Evolutionary conservation across 352 stramenopile genomes (phyloP), one percentile per base, ranked within the genome.

Genomic region (Phytopythium oedochilum): DNA sequence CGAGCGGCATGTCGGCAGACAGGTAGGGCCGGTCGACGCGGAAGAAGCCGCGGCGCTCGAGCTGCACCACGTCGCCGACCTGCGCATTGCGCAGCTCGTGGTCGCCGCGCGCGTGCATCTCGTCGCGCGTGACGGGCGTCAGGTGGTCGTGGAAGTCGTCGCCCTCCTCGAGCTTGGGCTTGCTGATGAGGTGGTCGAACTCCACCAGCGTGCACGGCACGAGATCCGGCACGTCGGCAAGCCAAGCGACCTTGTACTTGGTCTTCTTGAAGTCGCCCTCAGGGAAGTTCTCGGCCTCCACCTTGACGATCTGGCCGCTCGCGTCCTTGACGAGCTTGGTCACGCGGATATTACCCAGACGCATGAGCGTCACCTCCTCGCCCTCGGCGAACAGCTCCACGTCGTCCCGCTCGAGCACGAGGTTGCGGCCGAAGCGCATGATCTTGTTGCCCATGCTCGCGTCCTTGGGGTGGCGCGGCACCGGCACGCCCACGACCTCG

Each of bases 171-270:
- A 99, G 82, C 71, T 99, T 99, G 32, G 97, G 86, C 82, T 99
- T 99, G 32, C 88, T 97, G 17, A 99, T 92, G 47, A 99, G 73
- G 73, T 99, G 95, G 69, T 99, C 97, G 69, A 99, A 99, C 77
- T 99, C 97, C 39, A 97, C 92, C 9, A 99, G 73, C 61, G 84
- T 82, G 15, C 95, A 82, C 28, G 88, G 83, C 49, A 96, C 87
- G 22, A 96, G 73, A 50, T 97, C 89, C 20, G 84, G 73, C 46
- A 92, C 80, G 55, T 97, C 79, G 10, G 92, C 88, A 49, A 99
- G 83, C 97, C 97, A 99, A 43, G 89, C 97, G 28, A 99, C 68
- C 71, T 98, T 98, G 51, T 98, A 75, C 76, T 97, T 98, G 35
- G 88, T 97, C 66, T 99, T 92, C 69, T 98, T 96, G 39, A 99